phyloP scores from a whole-genome alignment of 2,329 filamentous ascomycete genomes.

The Ophiostoma triangulosporum region DNA sequence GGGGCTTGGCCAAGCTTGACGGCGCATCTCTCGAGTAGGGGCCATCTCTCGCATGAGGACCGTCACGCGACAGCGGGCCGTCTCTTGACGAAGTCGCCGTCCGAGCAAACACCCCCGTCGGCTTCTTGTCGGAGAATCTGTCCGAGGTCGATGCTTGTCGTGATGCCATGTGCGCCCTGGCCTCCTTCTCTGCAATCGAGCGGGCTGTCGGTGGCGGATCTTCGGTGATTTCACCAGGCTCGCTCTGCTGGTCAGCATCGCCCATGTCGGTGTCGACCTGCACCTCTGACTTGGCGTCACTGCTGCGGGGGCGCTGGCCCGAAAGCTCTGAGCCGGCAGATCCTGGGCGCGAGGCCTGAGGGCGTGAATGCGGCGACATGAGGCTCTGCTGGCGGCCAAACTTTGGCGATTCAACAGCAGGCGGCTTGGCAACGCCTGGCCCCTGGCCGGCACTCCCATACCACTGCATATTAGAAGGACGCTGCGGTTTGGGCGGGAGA shows the following conservation, averaged over 20 bases:
- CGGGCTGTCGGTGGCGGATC: conserved; percentile 16
- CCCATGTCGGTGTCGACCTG: conserved; percentile 21
- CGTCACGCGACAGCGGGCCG: not conserved
- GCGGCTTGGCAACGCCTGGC: conserved; percentile 28
- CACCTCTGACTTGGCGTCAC: conserved; percentile 35
- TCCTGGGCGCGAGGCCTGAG: conserved; percentile 22
- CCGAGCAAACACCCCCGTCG: conserved; percentile 4
- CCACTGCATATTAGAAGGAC: conserved; percentile 46
- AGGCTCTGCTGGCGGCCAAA: conserved; percentile 36
- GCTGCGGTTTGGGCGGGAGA: conserved; percentile 20
- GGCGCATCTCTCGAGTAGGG: not conserved
- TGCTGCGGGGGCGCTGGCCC: conserved; percentile 36
- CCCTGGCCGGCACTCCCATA: conserved; percentile 35
- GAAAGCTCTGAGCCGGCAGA: conserved; percentile 26
- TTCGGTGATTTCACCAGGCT: conserved; percentile 31
- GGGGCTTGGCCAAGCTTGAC: not conserved
- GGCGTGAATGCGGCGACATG: conserved; percentile 25
- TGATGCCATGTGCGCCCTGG: not conserved
- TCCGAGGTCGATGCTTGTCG: not conserved
- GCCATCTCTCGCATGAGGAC: not conserved
- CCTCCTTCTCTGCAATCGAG: not conserved
- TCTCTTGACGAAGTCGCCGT: not conserved
- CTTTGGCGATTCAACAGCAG: conserved; percentile 36
- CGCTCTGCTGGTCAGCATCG: conserved; percentile 28
- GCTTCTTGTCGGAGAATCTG: conserved; percentile 4